A percentile compares a stretch with the other conserved stretches of the same genome.
These are phyloP conservation scores for Antrodiella citrinella DNA, from an alignment of 768 basidiomycete genomes.

Conservation along the genomic window DNA sequence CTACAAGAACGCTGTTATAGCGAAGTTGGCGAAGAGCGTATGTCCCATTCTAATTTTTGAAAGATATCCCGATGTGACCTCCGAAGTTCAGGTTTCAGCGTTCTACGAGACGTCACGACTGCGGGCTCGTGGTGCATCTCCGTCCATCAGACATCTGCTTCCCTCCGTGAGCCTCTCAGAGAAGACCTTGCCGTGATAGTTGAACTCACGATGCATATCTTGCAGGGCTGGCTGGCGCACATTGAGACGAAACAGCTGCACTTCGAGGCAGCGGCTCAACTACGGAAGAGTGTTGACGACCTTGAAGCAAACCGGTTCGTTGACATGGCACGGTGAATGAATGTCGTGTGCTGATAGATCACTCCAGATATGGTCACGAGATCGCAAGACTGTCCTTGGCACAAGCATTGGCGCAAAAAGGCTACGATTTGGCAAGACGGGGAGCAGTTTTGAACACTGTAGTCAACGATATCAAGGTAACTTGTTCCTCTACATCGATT, in stretches of 20 bases:
- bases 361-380: slow-evolving; percentile 84
- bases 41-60: too few relatives aligned
- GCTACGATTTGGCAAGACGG: slow-evolving; percentile 56
- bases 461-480: slow-evolving; percentile 72
- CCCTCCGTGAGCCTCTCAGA: slow-evolving; percentile 46
- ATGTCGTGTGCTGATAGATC: too few relatives aligned
- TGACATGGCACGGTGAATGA: too few relatives aligned
- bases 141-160: slow-evolving; percentile 37
- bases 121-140: slow-evolving; percentile 34
- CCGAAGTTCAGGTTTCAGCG: slow-evolving; percentile 40
- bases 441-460: slow-evolving; percentile 56
- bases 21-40: slow-evolving; percentile 75
- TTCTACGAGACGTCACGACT: slow-evolving; percentile 50
- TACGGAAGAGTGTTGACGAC: slow-evolving; percentile 84
- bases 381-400: slow-evolving; percentile 72
- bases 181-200: too few relatives aligned
- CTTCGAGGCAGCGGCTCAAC: slow-evolving; percentile 85
- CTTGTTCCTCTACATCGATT: too few relatives aligned
- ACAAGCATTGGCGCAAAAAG: slow-evolving; percentile 58
- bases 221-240: slow-evolving; percentile 72
- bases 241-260: slow-evolving; percentile 77
- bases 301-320: slow-evolving; percentile 64
- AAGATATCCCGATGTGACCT: too few relatives aligned
- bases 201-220: too few relatives aligned
- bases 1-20: slow-evolving; percentile 76